Conservation (phyloP, 208 protist genomes). For the Acanthamoeba quina region DNA sequence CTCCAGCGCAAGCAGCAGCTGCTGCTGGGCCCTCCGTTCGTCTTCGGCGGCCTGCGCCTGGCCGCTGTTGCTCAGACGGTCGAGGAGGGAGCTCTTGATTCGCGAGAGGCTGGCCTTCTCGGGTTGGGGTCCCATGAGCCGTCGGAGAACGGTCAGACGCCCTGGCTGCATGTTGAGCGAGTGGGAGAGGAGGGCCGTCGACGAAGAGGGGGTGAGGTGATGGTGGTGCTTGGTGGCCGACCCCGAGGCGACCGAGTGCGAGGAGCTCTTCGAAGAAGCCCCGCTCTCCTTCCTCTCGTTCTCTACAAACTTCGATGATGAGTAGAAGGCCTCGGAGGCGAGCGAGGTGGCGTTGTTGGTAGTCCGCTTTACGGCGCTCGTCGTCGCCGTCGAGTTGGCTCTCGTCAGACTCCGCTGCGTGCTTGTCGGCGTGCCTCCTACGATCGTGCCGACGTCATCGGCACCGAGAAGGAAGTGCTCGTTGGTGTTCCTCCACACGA, state of each 20-base stretch:
- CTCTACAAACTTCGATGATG: background rate
- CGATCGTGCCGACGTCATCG: background rate
- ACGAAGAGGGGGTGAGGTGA: background rate
- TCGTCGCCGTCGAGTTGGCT: background rate
- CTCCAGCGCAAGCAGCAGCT: constrained; percentile 13
- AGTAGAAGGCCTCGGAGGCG: constrained; percentile 24
- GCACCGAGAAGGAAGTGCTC: background rate
- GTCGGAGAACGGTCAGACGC: background rate
- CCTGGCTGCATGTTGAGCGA: background rate
- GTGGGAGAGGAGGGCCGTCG: background rate
- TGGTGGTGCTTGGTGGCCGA: background rate
- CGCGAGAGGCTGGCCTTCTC: constrained; percentile 6
- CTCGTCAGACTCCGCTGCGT: background rate
- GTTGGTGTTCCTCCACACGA: constrained; percentile 7
- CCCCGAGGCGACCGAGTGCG: background rate
- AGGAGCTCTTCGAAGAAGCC: background rate
- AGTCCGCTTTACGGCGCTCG: background rate
- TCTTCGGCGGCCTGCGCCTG: background rate
- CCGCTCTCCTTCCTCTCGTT: background rate
- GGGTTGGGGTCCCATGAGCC: constrained; percentile 10
- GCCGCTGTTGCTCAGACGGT: background rate
- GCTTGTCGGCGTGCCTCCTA: background rate
- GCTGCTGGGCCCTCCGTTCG: background rate
- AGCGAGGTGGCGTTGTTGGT: background rate
- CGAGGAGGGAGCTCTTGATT: constrained; percentile 6